Evolutionary conservation across 768 basidiomycete species (phyloP).

Genomic region (Daedaleopsis sinensis): DNA sequence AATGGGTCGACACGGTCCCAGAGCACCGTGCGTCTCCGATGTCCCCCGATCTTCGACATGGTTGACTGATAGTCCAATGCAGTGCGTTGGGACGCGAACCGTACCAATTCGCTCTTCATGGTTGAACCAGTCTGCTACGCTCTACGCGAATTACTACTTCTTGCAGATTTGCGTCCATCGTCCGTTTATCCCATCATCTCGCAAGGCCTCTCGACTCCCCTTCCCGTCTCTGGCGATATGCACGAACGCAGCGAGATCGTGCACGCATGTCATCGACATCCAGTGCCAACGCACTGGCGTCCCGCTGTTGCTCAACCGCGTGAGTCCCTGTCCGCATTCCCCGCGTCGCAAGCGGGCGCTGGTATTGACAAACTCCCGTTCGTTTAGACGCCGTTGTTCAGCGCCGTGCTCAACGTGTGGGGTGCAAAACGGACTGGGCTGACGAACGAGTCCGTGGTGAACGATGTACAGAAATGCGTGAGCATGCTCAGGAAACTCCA

Average conservation of each 20-base stretch:
- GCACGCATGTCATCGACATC: constrained; percentile 69
- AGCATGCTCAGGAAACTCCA: constrained; percentile 20
- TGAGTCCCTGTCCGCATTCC: background rate
- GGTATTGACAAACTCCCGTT: too few species aligned
- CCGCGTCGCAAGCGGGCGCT: background rate
- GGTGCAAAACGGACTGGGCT: constrained; percentile 40
- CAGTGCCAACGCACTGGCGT: constrained; percentile 28
- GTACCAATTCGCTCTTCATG: constrained; percentile 18
- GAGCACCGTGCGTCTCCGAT: constrained; percentile 43
- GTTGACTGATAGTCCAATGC: background rate
- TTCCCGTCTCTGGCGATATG: constrained; percentile 80
- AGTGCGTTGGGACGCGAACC: constrained; percentile 32
- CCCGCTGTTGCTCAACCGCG: constrained; percentile 7
- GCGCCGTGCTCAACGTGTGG: constrained; percentile 51
- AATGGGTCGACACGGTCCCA: constrained; percentile 65
- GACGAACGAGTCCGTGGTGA: constrained; percentile 39
- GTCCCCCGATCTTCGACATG: too few species aligned
- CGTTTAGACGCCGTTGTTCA: constrained; percentile 37
- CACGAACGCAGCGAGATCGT: constrained; percentile 79
- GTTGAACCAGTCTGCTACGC: constrained; percentile 40
- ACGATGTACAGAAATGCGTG: constrained; percentile 47
- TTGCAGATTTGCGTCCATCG: constrained; percentile 75
- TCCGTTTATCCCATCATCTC: constrained; percentile 68
- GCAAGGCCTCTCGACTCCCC: constrained; percentile 48
- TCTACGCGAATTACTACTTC: constrained; percentile 49